phyloP scores from a whole-genome alignment of 306 rosid genomes.

The Corylus americana region DNA sequence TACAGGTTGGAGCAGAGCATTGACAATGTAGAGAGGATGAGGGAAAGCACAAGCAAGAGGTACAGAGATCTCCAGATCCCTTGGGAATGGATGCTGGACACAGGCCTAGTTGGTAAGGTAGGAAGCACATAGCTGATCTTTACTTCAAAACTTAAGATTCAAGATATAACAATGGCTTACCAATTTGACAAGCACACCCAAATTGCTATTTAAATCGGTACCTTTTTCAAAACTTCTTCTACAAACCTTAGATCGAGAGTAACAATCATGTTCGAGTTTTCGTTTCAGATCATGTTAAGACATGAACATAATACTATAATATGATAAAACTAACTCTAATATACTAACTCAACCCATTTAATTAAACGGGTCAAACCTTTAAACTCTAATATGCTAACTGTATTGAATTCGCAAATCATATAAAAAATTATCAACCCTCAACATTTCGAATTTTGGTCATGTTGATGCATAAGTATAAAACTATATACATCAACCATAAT shows the following conservation, averaged over 20 bases:
- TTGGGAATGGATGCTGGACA: conserved; percentile 82
- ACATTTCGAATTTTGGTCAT: no score
- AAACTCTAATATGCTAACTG: no score
- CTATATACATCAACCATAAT: no score
- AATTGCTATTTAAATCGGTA: neutral
- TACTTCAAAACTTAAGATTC: neutral
- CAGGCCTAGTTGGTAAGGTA: conserved; percentile 82
- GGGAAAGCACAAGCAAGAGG: conserved; percentile 66
- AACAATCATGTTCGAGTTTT: no score
- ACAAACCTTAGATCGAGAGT: neutral
- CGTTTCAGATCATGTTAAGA: no score
- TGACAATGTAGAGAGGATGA: conserved; percentile 60
- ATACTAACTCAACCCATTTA: no score
- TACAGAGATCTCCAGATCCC: conserved; percentile 80
- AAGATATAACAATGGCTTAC: conserved; percentile 3
- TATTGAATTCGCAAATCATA: no score
- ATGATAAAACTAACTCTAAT: no score
- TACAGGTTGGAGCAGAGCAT: conserved; percentile 81
- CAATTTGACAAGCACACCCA: neutral
- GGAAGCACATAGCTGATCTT: neutral
- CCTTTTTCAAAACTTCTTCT: neutral
- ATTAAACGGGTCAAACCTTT: no score
- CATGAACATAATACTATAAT: no score
- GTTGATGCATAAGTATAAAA: no score
- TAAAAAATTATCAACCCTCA: no score